A percentile compares a stretch with the other conserved stretches of the same genome.
phyloP scores from a whole-genome alignment of 2,329 filamentous ascomycete genomes.

The Xylaria sp. region DNA sequence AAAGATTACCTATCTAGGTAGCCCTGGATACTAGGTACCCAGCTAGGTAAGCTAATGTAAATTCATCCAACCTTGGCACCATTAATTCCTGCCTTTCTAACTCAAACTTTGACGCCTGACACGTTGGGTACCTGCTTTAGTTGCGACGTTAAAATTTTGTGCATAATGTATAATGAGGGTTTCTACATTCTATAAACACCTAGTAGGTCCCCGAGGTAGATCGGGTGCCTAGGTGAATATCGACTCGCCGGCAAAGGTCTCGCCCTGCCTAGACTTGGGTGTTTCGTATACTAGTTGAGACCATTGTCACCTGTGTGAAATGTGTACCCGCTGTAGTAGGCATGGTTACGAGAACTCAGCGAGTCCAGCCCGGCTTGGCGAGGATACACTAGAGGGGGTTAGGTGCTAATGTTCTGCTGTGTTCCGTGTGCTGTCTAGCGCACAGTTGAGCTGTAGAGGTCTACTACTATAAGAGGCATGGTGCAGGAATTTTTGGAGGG shows the following conservation, averaged over 20 bases:
- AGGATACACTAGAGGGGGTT: neutral
- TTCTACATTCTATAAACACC: neutral
- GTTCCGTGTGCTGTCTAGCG: neutral
- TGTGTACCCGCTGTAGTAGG: neutral
- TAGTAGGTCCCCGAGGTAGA: neutral
- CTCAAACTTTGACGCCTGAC: neutral
- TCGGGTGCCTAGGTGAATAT: constrained; percentile 2
- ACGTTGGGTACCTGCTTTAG: neutral
- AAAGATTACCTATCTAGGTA: neutral
- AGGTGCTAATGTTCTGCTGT: neutral
- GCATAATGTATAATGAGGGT: neutral
- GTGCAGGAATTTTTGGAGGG: neutral
- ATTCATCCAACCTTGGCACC: neutral
- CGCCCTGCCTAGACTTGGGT: constrained; percentile 30
- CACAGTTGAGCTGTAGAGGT: no score
- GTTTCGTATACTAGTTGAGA: constrained; percentile 1
- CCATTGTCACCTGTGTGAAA: constrained; percentile 1
- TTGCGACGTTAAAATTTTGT: neutral
- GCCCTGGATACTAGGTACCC: no score
- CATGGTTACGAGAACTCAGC: neutral
- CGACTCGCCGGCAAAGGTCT: constrained; percentile 29
- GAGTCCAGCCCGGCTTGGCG: constrained; percentile 31
- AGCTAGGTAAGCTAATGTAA: no score
- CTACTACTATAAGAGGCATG: neutral
- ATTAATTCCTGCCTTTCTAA: neutral